Percentiles rank a stretch among this genome's conserved stretches.
phyloP scores from a whole-genome alignment of 208 protist species.

The Herpetomonas muscarum region DNA sequence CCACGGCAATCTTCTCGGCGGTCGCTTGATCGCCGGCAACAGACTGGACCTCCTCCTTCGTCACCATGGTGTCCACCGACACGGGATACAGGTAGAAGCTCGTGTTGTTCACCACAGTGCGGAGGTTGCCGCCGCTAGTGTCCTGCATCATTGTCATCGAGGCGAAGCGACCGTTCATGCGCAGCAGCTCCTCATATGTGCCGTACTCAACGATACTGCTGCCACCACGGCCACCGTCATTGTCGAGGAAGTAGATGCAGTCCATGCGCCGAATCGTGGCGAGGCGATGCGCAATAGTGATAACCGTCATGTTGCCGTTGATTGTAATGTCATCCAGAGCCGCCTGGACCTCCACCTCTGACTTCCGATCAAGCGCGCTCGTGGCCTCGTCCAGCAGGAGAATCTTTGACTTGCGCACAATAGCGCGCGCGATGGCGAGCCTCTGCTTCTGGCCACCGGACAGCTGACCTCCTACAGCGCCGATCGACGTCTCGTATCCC shows the following conservation, averaged over 20 bases:
- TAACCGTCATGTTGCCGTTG: conserved; percentile 48
- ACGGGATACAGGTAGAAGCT: conserved; percentile 37
- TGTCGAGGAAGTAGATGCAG: conserved; percentile 76
- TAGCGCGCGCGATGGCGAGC: conserved; percentile 69
- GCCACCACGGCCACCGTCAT: conserved; percentile 43
- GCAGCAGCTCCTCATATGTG: conserved; percentile 59
- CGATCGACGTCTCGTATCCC: conserved; percentile 73
- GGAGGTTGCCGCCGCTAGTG: conserved; percentile 5
- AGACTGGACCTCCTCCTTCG: conserved; percentile 3
- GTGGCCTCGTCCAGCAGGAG: conserved; percentile 64
- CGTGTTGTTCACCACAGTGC: conserved; percentile 26
- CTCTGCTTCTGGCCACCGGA: conserved; percentile 82
- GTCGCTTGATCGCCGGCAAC: conserved; percentile 3
- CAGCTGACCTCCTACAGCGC: conserved; percentile 67
- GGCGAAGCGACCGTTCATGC: conserved; percentile 41
- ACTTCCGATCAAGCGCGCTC: conserved; percentile 40
- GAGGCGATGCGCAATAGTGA: conserved; percentile 90
- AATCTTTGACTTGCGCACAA: conserved; percentile 66
- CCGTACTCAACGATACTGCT: conserved; percentile 53
- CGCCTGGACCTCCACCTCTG: conserved; percentile 83
- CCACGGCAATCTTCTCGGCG: conserved; percentile 26
- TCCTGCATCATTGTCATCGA: conserved; percentile 66
- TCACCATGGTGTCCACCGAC: conserved; percentile 6
- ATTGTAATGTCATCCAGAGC: conserved; percentile 73
- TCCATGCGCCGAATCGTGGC: conserved; percentile 86